These are phyloP conservation scores for Gardenia jasminoides DNA, from an alignment of 257 asterid genomes.

Conservation along the genomic window DNA sequence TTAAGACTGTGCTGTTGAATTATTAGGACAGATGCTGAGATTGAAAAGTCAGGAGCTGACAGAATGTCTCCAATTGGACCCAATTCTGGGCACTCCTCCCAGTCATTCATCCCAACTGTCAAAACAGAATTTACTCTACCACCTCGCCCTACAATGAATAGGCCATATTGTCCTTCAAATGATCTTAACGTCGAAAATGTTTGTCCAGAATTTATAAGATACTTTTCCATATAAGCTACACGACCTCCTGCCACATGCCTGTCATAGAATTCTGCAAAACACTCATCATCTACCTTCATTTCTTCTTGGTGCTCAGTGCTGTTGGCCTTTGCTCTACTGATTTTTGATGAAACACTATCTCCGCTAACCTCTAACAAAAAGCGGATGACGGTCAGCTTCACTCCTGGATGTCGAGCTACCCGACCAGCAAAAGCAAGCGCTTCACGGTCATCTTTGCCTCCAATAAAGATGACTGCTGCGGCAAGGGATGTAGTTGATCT, in stretches of 20 bases:
- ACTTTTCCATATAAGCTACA: slow-evolving; percentile 87
- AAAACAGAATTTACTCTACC: slow-evolving; percentile 75
- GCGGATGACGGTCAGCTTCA: slow-evolving; percentile 77
- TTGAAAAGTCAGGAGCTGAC: slow-evolving; percentile 78
- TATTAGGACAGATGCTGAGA: slow-evolving; percentile 73
- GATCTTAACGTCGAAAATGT: slow-evolving; percentile 76
- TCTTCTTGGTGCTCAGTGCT: slow-evolving; percentile 77
- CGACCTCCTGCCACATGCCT: slow-evolving; percentile 81
- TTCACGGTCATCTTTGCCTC: slow-evolving; percentile 91
- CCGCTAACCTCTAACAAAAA: slow-evolving; percentile 68
- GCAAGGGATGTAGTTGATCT: slow-evolving; percentile 50
- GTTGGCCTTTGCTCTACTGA: slow-evolving; percentile 68
- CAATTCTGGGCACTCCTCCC: slow-evolving; percentile 96
- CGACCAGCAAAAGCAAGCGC: slow-evolving; percentile 84
- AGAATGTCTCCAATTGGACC: slow-evolving; percentile 93
- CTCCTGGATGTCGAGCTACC: slow-evolving; percentile 82
- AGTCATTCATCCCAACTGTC: slow-evolving; percentile 93
- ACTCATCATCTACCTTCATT: slow-evolving; percentile 84
- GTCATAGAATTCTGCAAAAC: slow-evolving; percentile 84
- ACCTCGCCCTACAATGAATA: slow-evolving; percentile 82
- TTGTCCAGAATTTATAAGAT: slow-evolving; percentile 79
- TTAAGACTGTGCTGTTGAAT: slow-evolving; percentile 80
- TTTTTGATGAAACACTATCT: slow-evolving; percentile 60
- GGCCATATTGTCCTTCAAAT: slow-evolving; percentile 78
- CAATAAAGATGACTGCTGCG: slow-evolving; percentile 90